Percentiles rank a stretch among this genome's conserved stretches.
phyloP scores from a whole-genome alignment of 202 grass and related monocot species.

The Bolboschoenoplectus hybrid region DNA sequence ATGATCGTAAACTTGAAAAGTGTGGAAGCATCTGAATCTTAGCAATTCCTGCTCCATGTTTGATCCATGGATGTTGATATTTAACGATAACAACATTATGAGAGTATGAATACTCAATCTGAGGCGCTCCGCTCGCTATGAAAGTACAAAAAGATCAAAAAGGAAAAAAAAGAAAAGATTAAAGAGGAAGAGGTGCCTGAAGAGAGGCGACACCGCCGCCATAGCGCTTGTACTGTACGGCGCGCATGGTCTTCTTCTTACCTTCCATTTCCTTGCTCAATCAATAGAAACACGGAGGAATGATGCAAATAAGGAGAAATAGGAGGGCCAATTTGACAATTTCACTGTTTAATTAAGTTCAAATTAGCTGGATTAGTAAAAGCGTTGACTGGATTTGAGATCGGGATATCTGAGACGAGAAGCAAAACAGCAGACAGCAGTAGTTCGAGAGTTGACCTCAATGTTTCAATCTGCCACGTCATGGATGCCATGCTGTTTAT shows the following conservation, averaged over 20 bases:
- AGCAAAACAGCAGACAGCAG: no score
- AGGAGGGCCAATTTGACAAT: not conserved
- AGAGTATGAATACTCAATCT: not conserved
- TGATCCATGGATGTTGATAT: not conserved
- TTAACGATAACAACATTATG: not conserved
- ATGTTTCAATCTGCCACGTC: not conserved
- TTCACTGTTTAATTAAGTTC: not conserved
- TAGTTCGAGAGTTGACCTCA: no score
- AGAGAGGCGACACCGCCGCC: conserved; percentile 45
- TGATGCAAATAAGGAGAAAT: not conserved
- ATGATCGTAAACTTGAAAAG: no score
- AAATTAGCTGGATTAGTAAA: not conserved
- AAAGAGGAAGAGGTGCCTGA: conserved; percentile 31
- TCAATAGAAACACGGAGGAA: not conserved
- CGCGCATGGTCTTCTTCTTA: conserved; percentile 38
- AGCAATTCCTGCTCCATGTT: not conserved
- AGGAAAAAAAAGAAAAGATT: not conserved
- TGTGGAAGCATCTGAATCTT: no score
- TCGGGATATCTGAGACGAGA: no score
- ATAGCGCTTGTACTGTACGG: conserved; percentile 49
- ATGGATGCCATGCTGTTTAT: not conserved
- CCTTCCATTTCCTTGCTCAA: not conserved
- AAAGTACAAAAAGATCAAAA: not conserved
- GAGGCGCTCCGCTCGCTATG: not conserved
- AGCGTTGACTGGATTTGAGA: not conserved